Evolutionary conservation across 2,329 filamentous ascomycete species (phyloP).

Genomic region (Pyrenochaeta sp.): DNA sequence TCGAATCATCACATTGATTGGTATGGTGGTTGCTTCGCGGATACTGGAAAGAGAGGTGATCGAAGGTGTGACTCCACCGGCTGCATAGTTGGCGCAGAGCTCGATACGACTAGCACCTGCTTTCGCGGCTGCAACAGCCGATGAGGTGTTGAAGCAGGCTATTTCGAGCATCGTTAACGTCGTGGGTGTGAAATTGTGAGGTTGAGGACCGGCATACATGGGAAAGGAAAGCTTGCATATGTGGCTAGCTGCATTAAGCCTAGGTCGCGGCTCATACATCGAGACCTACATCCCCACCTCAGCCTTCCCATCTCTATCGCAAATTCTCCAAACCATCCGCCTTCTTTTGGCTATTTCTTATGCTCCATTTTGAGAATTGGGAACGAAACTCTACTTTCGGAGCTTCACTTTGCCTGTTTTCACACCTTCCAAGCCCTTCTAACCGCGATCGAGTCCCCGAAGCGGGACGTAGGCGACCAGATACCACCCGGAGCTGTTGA

Average conservation of each 20-base stretch:
- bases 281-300: too few species aligned
- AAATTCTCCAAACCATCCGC: neutral
- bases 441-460: neutral
- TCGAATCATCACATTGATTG: constrained; percentile 64
- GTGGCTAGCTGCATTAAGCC: neutral
- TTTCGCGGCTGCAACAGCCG: constrained; percentile 53
- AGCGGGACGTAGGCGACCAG: neutral
- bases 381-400: neutral
- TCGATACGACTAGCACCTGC: constrained; percentile 62
- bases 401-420: neutral
- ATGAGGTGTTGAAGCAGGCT: constrained; percentile 57
- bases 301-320: too few species aligned
- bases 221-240: too few species aligned
- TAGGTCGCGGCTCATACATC: neutral
- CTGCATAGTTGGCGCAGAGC: constrained; percentile 54
- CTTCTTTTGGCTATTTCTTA: neutral
- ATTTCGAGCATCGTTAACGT: constrained; percentile 55
- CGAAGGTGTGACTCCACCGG: constrained; percentile 55
- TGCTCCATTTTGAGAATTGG: neutral
- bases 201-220: neutral
- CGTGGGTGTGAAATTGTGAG: neutral
- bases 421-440: neutral
- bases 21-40: constrained; percentile 43
- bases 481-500: too few species aligned
- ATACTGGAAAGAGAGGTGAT: constrained; percentile 33